phyloP scores from a whole-genome alignment of 2,329 filamentous ascomycete genomes.

The Xylaria digitata region DNA sequence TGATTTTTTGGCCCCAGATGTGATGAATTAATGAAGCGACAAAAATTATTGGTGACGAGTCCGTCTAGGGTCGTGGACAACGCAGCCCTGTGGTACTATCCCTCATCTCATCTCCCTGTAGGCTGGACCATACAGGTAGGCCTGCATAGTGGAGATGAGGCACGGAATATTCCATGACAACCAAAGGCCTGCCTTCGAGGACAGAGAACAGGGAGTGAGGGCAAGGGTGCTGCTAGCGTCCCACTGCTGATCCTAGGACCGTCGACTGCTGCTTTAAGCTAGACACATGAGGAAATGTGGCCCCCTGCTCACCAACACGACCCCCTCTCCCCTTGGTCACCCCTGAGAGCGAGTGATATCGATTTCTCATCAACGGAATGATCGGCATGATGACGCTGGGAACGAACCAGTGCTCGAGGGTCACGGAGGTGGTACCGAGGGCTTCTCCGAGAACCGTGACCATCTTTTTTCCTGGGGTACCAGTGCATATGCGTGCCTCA shows the following conservation, averaged over 20 bases:
- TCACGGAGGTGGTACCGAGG: conserved; percentile 16
- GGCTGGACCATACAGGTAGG: conserved; percentile 21
- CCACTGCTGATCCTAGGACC: conserved; percentile 28
- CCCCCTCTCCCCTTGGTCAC: conserved; percentile 21
- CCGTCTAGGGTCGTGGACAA: conserved; percentile 20
- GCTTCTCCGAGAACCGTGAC: conserved; percentile 3
- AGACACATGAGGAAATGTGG: conserved; percentile 39
- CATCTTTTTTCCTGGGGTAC: neutral
- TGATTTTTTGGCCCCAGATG: conserved; percentile 12
- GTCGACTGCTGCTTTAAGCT: conserved; percentile 42
- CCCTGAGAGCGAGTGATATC: conserved; percentile 20
- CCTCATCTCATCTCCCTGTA: conserved; percentile 21
- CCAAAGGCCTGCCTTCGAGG: conserved; percentile 30
- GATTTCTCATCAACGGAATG: conserved; percentile 28
- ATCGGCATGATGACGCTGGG: conserved; percentile 14
- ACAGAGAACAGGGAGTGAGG: conserved; percentile 20
- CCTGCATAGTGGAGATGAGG: conserved; percentile 27
- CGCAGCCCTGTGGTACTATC: conserved; percentile 33
- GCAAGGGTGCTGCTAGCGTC: conserved; percentile 33
- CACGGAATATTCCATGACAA: conserved; percentile 36
- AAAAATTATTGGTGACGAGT: conserved; percentile 20
- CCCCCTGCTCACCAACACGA: conserved; percentile 26
- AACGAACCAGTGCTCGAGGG: conserved; percentile 6
- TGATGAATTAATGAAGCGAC: conserved; percentile 13
- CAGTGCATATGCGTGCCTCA: conserved; percentile 27